Evolutionary conservation across 2,329 filamentous ascomycete genomes (phyloP), one percentile per base, ranked within the genome.

Genomic region (Daldinia sp.): DNA sequence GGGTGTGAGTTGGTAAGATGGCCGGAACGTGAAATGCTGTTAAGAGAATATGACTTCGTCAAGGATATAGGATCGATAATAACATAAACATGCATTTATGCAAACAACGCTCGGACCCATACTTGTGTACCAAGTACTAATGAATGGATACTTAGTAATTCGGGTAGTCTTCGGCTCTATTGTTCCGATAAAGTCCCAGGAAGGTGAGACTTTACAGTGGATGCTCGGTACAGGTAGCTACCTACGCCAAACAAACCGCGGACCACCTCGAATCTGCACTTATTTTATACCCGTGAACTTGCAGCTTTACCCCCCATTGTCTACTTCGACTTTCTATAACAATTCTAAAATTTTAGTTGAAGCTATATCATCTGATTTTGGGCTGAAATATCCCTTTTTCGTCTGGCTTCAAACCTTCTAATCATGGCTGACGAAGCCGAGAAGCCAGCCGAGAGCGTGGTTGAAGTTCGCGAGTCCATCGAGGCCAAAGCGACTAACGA

Each of bases 391-490:
- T 32, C 21, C 17, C 25, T 23, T 23, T 19, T 56, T 54, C 9
- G 1, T 48, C 11, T 29, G 15, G 19, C 41, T 59, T 49, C 10
- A 3, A 27, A 43, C 15, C 55, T 29, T 53, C n/a, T 21, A 19
- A 54, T 51, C 52, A 73, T 72, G 71, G 70, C 69, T 30, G 69
- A 71, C 49, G 61, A 70, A 53, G 69, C 68, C 68, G 72, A 74
- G 66, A 77, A 74, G 70, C 74, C 76, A 65, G 71, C 70, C 64
- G 77, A 62, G 13, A 69, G 77, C 75, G 80, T 81, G 74, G 79
- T 77, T 63, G 78, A 81, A 65, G 80, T 83, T 73, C 81, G 78
- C 74, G 81, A 84, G 66, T 82, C 82, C 27, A 83, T 84, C 66
- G 81, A 84, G 71, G 82, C 81, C 13, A 81, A 79, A 68, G 67